These are phyloP conservation scores for Leishmania mexicana DNA, from an alignment of 208 protist species.

Conservation along the genomic window DNA sequence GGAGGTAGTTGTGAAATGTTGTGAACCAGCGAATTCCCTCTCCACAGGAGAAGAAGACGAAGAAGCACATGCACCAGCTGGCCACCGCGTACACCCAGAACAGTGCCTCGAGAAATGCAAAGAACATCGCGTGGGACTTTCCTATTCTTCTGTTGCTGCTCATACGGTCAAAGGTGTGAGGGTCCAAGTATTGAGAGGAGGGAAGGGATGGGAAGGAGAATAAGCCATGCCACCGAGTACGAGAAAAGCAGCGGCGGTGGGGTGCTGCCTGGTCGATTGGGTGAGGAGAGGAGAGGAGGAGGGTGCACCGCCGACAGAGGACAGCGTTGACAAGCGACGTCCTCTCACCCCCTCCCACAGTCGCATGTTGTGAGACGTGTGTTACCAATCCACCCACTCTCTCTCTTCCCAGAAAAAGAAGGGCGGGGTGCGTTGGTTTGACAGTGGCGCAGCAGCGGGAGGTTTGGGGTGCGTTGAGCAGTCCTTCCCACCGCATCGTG, in stretches of 20 bases:
- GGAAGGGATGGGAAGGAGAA: not conserved
- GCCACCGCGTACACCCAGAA: constrained; percentile 78
- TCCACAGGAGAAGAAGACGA: constrained; percentile 84
- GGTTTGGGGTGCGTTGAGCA: not conserved
- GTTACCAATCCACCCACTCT: not conserved
- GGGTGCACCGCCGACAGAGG: not conserved
- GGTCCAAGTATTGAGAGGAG: not conserved
- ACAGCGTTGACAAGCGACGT: not conserved
- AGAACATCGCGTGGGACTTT: constrained; percentile 18
- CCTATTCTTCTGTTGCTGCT: not conserved
- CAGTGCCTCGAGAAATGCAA: constrained; percentile 35
- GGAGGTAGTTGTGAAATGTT: constrained; percentile 74
- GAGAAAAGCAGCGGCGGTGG: not conserved
- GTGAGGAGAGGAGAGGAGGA: not conserved
- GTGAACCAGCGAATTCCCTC: constrained; percentile 84
- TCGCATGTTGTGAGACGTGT: not conserved
- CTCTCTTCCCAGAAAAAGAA: not conserved
- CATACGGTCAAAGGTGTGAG: not conserved
- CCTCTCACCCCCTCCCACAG: not conserved
- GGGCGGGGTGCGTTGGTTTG: not conserved
- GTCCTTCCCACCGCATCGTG: not conserved
- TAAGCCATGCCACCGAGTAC: not conserved
- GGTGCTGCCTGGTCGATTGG: not conserved
- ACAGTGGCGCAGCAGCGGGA: not conserved
- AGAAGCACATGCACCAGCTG: constrained; percentile 92